Percentiles rank a stretch among this genome's conserved stretches.
Evolutionary conservation across 768 basidiomycete species (phyloP).

Genomic region (Thelephora aurantiotincta): DNA sequence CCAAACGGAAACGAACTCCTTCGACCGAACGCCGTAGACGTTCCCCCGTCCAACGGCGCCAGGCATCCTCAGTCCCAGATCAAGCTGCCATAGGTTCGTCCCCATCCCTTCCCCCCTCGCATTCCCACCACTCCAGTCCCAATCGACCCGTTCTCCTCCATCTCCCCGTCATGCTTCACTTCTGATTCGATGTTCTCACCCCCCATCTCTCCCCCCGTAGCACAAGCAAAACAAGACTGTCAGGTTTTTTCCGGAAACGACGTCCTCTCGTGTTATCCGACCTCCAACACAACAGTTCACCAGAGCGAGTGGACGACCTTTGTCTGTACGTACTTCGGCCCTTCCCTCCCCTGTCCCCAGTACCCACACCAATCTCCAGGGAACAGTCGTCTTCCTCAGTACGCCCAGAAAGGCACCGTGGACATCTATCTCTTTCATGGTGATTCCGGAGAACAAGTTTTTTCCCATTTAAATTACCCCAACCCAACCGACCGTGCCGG

Average conservation of each 20-base stretch:
- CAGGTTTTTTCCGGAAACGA: conserved; percentile 49
- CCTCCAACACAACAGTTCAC: conserved; percentile 33
- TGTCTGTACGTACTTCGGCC: conserved; percentile 48
- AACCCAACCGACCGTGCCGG: conserved; percentile 46
- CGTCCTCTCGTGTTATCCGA: conserved; percentile 69
- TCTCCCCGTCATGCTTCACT: too few relatives aligned
- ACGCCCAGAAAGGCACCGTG: conserved; percentile 47
- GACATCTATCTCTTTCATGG: conserved; percentile 70
- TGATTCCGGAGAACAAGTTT: conserved; percentile 41
- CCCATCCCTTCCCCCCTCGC: too few relatives aligned
- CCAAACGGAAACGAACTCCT: too few relatives aligned
- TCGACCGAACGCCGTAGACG: too few relatives aligned
- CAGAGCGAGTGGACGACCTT: conserved; percentile 69
- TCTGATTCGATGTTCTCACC: too few relatives aligned
- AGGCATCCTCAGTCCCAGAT: too few relatives aligned
- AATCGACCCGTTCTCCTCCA: too few relatives aligned
- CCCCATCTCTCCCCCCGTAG: conserved; percentile 6
- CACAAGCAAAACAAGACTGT: conserved; percentile 32
- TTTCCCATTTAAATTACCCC: conserved; percentile 23
- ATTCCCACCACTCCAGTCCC: too few relatives aligned
- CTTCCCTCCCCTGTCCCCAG: conserved; percentile 6
- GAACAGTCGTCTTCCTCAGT: conserved; percentile 60
- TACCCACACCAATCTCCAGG: conserved; percentile 27
- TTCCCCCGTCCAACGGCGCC: too few relatives aligned
- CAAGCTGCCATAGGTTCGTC: too few relatives aligned